Conservation (phyloP, 2,329 filamentous ascomycete species). For the Fusarium begoniae region DNA sequence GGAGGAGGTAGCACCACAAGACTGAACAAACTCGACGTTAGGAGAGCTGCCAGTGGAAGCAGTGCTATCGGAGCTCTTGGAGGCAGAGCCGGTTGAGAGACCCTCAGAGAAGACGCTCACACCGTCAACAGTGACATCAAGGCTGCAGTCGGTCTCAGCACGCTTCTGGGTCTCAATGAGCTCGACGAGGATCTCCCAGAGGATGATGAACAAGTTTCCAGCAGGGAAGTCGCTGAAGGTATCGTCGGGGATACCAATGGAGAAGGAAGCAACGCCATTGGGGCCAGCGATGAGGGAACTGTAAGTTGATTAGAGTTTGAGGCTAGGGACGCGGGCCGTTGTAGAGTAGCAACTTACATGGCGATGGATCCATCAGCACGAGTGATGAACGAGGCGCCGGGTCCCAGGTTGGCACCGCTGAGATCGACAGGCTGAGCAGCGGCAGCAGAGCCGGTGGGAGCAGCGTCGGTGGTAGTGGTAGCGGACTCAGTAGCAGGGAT, state of each 20-base stretch:
- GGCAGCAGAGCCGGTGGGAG: background rate
- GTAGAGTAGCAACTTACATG: background rate
- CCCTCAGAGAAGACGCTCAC: background rate
- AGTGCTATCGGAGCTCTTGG: rapidly evolving
- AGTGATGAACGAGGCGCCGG: background rate
- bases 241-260: background rate
- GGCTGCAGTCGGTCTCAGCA: background rate
- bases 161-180: background rate
- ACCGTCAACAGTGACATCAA: constrained; percentile 3
- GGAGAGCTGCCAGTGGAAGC: background rate
- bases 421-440: background rate
- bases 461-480: background rate
- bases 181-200: background rate
- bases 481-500: background rate
- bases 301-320: background rate
- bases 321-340: background rate
- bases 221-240: background rate
- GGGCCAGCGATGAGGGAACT: background rate
- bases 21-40: constrained; percentile 4
- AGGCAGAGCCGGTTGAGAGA: background rate
- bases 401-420: background rate
- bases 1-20: background rate
- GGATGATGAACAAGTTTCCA: background rate
- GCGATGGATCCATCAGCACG: background rate
- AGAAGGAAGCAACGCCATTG: background rate